A percentile compares a stretch with the other conserved stretches of the same genome.
These are phyloP conservation scores for Datisca glomerata DNA, from an alignment of 306 rosid species.

Conservation along the genomic window DNA sequence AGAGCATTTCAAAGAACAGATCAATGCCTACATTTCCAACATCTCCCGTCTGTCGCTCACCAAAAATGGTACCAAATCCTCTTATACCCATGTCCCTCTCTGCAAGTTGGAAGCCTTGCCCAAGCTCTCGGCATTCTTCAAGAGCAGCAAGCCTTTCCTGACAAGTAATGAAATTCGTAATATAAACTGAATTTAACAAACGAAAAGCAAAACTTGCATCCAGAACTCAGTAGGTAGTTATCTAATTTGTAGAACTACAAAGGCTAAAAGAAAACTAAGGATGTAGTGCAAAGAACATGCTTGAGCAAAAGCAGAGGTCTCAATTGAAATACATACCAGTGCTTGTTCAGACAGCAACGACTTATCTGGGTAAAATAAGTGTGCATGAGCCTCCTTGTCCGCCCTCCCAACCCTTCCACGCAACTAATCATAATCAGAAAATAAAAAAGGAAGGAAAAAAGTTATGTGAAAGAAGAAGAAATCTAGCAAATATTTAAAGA, in stretches of 20 bases:
- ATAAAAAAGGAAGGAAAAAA: constrained; percentile 6
- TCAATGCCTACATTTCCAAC: constrained; percentile 95
- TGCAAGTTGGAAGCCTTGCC: constrained; percentile 96
- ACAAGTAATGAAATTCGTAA: too few species aligned
- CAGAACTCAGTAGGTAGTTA: too few species aligned
- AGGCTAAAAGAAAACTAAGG: too few species aligned
- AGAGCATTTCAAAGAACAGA: constrained; percentile 97
- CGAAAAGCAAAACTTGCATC: too few species aligned
- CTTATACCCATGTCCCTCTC: constrained; percentile 97
- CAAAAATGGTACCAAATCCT: constrained; percentile 94
- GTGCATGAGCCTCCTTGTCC: constrained; percentile 90
- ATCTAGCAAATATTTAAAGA: constrained; percentile 1
- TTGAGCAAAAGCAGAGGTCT: constrained; percentile 11
- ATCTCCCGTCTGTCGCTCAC: constrained; percentile 95
- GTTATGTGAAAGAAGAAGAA: constrained; percentile 5
- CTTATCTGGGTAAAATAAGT: constrained; percentile 80
- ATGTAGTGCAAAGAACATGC: too few species aligned
- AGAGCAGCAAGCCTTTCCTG: constrained; percentile 93
- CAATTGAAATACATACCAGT: constrained; percentile 37
- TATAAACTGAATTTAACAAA: too few species aligned
- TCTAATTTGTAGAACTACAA: too few species aligned
- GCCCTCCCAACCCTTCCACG: constrained; percentile 99
- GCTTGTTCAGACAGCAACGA: constrained; percentile 66
- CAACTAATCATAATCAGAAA: constrained; percentile 40
- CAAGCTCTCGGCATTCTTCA: constrained; percentile 89